Evolutionary conservation across 164 flowering plant species (phyloP), one percentile per base, ranked within the genome.

Genomic region (Vitis riparia): DNA sequence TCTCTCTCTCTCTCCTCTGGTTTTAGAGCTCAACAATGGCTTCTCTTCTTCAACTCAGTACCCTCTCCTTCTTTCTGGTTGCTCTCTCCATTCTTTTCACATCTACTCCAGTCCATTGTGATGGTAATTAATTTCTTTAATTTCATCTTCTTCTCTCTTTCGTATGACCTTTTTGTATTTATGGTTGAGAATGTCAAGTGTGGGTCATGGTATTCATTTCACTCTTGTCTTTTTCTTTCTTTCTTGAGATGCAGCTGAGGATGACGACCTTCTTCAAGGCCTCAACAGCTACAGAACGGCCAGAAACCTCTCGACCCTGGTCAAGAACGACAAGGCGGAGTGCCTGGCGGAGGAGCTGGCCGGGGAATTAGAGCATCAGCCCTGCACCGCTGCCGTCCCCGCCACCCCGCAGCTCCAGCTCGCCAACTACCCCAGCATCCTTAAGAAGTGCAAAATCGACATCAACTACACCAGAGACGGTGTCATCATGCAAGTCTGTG

Each of bases 281-380:
- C 58, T 87, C 59, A 85, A 87, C 80, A 76, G 74, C 52, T 83
- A 73, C 75, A 52, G 86, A 27, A 48, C 76, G 53, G 63, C 87
- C 14, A 9, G 27, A 14, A 79, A 71, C 55, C 75, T 85, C 19
- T 62, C 80, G 9, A 47, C 71, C 15, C 75, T 87, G 2, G 37
- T 58, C 9, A 69, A 82, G 62, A 74, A 76, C 68, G 70, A 73
- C 59, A 78, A 82, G 1, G 88, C 86, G 0, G 75, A 56, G 1
- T 87, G 91, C 65, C 61, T 83, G 1, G 91, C 82, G 3, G 82
- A 75, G 30, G 71, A 92, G 68, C 48, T 92, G 0, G 97, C 94
- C 0, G 79, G 87, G 2, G 56, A 84, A 51, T 53, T 89, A 9
- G 81, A 91, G 50, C 64, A 84, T 66, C 79, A 80, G 50, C 82